phyloP scores from a whole-genome alignment of 1,284 basidiomycete genomes.

The Entoloma clypeatum region DNA sequence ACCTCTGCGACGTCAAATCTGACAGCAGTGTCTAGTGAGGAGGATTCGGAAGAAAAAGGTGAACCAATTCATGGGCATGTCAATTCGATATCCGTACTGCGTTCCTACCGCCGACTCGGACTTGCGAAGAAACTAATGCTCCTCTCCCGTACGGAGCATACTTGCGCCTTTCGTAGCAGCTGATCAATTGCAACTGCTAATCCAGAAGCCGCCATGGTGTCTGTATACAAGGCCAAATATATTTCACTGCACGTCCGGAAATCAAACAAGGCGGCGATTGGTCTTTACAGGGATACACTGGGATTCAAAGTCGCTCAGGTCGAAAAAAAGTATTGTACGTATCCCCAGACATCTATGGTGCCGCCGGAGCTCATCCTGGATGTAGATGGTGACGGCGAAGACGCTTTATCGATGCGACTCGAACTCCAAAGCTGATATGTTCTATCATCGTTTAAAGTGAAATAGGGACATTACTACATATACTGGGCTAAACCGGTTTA shows the following conservation, averaged over 20 bases:
- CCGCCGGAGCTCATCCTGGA: background rate
- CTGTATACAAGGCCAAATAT: conserved; percentile 71
- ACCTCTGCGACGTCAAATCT: conserved; percentile 7
- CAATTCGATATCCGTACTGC: conserved; percentile 86
- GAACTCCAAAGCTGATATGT: no score
- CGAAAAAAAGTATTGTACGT: conserved; percentile 83
- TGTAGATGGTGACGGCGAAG: conserved; percentile 79
- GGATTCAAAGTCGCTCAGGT: conserved; percentile 77
- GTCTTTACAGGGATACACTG: conserved; percentile 77
- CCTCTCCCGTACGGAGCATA: conserved; percentile 70
- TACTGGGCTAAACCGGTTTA: no score
- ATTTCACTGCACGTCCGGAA: conserved; percentile 86
- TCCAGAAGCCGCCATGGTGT: conserved; percentile 85
- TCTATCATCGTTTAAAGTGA: no score
- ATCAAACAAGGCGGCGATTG: conserved; percentile 82
- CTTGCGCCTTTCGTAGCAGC: conserved; percentile 23
- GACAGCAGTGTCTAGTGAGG: conserved; percentile 37
- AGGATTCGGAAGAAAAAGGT: conserved; percentile 57
- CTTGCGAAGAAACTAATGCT: conserved; percentile 88
- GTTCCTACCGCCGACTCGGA: conserved; percentile 81
- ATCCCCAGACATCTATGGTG: background rate
- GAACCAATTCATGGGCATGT: conserved; percentile 76
- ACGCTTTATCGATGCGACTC: conserved; percentile 81
- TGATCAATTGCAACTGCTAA: conserved; percentile 7
- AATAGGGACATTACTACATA: no score